Evolutionary conservation across 352 stramenopile genomes (phyloP).

Genomic region (Globisporangium recalcitrans): DNA sequence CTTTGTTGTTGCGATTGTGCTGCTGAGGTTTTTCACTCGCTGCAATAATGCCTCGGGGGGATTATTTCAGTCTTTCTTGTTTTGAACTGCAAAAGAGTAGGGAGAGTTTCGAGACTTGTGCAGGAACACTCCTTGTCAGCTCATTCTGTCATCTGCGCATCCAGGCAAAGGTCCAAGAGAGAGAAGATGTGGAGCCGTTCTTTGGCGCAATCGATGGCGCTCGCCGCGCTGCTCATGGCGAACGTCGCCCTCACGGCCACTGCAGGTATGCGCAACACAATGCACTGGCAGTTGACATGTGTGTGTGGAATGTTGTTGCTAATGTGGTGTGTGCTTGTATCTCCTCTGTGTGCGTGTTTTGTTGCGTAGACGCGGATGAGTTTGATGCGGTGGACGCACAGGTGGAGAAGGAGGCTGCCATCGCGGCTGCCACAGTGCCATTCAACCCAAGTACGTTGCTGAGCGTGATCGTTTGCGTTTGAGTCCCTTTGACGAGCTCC

Average conservation of each 20-base stretch:
- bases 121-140: too few species aligned
- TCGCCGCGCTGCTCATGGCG: slow-evolving; percentile 11
- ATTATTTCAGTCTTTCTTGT: too few species aligned
- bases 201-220: slow-evolving; percentile 14
- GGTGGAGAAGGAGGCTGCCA: slow-evolving; percentile 16
- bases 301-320: background rate
- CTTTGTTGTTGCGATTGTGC: too few species aligned
- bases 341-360: background rate
- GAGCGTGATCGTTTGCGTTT: background rate
- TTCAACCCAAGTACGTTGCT: slow-evolving; percentile 19
- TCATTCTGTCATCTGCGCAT: background rate
- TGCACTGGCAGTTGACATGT: background rate
- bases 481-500: background rate
- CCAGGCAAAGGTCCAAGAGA: background rate
- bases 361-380: slow-evolving; percentile 27
- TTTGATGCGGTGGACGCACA: slow-evolving; percentile 36
- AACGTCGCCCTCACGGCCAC: slow-evolving; percentile 10
- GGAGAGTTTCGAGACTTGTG: too few species aligned
- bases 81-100: too few species aligned
- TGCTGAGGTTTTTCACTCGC: too few species aligned
- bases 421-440: slow-evolving; percentile 2
- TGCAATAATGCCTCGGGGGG: too few species aligned
- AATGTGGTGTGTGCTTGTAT: background rate
- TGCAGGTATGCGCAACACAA: background rate
- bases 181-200: slow-evolving; percentile 15